phyloP scores from a whole-genome alignment of 2,329 filamentous ascomycete species.

The Aspergillus fumigatus region DNA sequence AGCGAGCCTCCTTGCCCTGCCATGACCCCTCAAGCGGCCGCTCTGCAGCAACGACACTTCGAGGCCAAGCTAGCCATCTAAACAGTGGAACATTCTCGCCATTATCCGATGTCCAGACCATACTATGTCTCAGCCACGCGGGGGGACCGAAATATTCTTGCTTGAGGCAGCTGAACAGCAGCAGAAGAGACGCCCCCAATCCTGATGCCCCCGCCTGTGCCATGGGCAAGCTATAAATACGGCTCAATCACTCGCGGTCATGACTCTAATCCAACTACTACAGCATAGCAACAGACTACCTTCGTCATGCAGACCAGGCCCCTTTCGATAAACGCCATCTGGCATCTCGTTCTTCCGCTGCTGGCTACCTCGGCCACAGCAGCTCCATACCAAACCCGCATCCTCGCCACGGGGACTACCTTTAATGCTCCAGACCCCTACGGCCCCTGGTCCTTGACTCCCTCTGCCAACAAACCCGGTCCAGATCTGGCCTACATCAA shows the following conservation, averaged over 20 bases:
- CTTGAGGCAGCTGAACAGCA: neutral
- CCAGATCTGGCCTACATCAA: slow-evolving; percentile 12
- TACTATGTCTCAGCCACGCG: neutral
- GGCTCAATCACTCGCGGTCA: neutral
- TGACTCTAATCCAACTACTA: neutral
- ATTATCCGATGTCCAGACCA: neutral
- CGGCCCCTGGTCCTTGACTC: slow-evolving; percentile 3
- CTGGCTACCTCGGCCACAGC: neutral
- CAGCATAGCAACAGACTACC: neutral
- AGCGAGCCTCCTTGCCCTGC: neutral
- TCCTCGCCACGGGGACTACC: slow-evolving; percentile 1
- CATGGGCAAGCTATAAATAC: neutral
- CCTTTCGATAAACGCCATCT: neutral
- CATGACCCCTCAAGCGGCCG: neutral
- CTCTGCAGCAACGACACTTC: neutral
- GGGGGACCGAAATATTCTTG: neutral
- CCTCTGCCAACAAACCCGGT: neutral
- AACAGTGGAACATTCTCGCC: neutral
- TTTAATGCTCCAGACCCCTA: slow-evolving; percentile 2
- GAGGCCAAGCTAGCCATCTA: neutral
- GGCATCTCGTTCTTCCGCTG: neutral
- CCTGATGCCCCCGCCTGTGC: neutral
- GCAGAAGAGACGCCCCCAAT: neutral
- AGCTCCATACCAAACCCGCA: slow-evolving; percentile 4
- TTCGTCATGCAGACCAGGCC: neutral